Evolutionary conservation across 1,139 yeast genomes (phyloP).

Genomic region (Magnusiomyces ingens): DNA sequence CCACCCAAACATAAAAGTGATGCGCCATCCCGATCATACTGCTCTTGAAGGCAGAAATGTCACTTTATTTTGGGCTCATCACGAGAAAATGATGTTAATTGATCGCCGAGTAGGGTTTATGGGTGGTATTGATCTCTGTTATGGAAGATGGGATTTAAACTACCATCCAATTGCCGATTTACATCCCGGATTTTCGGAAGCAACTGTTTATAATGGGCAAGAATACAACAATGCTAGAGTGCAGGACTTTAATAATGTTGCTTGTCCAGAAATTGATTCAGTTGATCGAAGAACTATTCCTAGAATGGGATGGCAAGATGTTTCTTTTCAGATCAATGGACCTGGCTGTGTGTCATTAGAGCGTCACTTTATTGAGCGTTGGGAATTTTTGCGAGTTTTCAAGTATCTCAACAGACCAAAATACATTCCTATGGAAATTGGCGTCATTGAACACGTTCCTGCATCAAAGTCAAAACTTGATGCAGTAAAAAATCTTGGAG

Average conservation of each 20-base stretch:
- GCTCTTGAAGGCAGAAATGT: constrained; percentile 39
- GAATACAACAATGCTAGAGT: constrained; percentile 19
- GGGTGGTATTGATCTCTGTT: constrained; percentile 59
- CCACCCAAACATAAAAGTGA: constrained; percentile 53
- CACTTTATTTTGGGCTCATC: constrained; percentile 66
- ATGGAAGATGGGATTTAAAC: constrained; percentile 57
- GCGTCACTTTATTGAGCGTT: constrained; percentile 19
- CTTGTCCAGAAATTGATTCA: constrained; percentile 16
- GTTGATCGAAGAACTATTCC: constrained; percentile 16
- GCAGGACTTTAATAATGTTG: constrained; percentile 16
- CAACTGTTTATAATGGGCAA: constrained; percentile 17
- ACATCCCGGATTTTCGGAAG: constrained; percentile 17
- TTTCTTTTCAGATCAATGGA: constrained; percentile 18
- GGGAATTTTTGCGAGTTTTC: constrained; percentile 19
- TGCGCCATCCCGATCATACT: constrained; percentile 57
- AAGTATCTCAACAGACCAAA: constrained; percentile 18
- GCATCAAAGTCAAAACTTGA: constrained; percentile 5
- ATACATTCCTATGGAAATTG: constrained; percentile 16
- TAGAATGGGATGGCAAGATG: constrained; percentile 22
- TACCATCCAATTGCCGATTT: constrained; percentile 38
- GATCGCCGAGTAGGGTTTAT: constrained; percentile 53
- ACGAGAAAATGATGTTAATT: constrained; percentile 51
- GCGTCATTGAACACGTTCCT: constrained; percentile 13
- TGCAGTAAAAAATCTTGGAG: constrained; percentile 5
- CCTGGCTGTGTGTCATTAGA: constrained; percentile 19